Evolutionary conservation across 2,329 filamentous ascomycete genomes (phyloP), one percentile per base, ranked within the genome.

Genomic region (Stagonosporopsis vannaccii): DNA sequence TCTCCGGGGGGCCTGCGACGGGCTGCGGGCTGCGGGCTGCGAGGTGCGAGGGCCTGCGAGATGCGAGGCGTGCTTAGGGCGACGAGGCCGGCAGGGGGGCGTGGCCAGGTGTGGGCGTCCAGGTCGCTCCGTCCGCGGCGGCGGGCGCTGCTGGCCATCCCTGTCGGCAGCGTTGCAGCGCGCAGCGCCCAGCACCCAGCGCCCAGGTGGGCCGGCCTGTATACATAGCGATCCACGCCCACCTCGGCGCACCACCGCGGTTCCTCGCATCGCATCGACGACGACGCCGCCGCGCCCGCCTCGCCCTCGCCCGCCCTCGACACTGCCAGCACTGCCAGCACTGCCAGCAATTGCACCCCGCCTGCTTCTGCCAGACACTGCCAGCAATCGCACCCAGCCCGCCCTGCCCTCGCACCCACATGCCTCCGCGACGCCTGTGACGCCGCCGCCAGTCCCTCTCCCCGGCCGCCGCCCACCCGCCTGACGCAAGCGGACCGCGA

Each of bases 221-320:
- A 66, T 66, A 66, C 61, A 63, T 57, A 58, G 51, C 59, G 60
- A 65, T 64, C 62, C 62, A 64, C 64, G 62, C 56, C 56, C n/a
- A n/a, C 56, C 50, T 53, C 55, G 55, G 50, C 40, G 47, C 26
- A 26, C 15, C 9, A 2, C 23, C 22, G 22, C 23, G 5, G 7
- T 3, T 7, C 12, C 39, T 23, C 22, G 23, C 23, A 42, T 20
- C 12, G 13, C n/a, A n/a, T n/a, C n/a, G n/a, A n/a, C n/a, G n/a
- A n/a, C n/a, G n/a, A n/a, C n/a, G n/a, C n/a, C n/a, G n/a, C n/a
- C n/a, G n/a, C n/a, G n/a, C n/a, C n/a, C n/a, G n/a, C n/a, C n/a
- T n/a, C n/a, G n/a, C n/a, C n/a, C n/a, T n/a, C n/a, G n/a, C n/a
- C n/a, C n/a, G n/a, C n/a, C n/a, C n/a, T n/a, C n/a, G n/a, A n/a